These are phyloP conservation scores for Kodamaea nitidulidarum DNA, from an alignment of 805 yeast species.

Conservation along the genomic window DNA sequence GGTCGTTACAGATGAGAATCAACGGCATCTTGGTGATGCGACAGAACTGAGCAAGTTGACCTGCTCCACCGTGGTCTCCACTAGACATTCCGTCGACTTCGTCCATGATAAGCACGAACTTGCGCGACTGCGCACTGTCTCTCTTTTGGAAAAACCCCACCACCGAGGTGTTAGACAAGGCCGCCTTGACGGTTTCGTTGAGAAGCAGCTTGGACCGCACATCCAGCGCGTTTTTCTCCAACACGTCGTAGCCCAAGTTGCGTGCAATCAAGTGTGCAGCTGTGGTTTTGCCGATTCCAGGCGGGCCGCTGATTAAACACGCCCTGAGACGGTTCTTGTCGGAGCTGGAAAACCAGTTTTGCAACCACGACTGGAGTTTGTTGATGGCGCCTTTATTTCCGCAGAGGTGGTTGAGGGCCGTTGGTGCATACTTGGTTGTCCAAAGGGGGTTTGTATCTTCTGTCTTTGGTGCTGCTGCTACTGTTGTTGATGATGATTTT, in stretches of 20 bases:
- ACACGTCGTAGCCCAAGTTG: slow-evolving; percentile 63
- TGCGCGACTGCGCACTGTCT: slow-evolving; percentile 35
- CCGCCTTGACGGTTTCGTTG: slow-evolving; percentile 62
- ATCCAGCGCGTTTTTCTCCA: slow-evolving; percentile 84
- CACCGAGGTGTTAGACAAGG: slow-evolving; percentile 77
- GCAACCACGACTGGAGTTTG: slow-evolving; percentile 69
- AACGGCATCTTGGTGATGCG: slow-evolving; percentile 83
- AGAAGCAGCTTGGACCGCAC: slow-evolving; percentile 80
- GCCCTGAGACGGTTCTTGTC: slow-evolving; percentile 69
- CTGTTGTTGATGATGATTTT: no score
- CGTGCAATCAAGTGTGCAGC: slow-evolving; percentile 75
- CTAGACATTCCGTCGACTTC: slow-evolving; percentile 99
- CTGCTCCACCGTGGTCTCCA: slow-evolving; percentile 98
- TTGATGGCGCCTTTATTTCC: slow-evolving; percentile 80
- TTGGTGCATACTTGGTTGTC: slow-evolving; percentile 94
- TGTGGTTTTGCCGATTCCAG: slow-evolving; percentile 82
- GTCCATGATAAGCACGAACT: slow-evolving; percentile 88
- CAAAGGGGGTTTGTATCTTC: slow-evolving; percentile 47
- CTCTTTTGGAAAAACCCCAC: slow-evolving; percentile 62
- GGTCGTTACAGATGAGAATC: slow-evolving; percentile 91
- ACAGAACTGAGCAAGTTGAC: slow-evolving; percentile 85
- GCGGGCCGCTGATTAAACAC: slow-evolving; percentile 81
- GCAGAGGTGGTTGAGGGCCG: slow-evolving; percentile 68
- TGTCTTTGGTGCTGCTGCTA: no score
- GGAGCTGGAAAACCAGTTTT: slow-evolving; percentile 63